A percentile compares a stretch with the other conserved stretches of the same genome.
These are phyloP conservation scores for Aspergillus flavus DNA, from an alignment of 2,329 filamentous ascomycete species.

Conservation along the genomic window DNA sequence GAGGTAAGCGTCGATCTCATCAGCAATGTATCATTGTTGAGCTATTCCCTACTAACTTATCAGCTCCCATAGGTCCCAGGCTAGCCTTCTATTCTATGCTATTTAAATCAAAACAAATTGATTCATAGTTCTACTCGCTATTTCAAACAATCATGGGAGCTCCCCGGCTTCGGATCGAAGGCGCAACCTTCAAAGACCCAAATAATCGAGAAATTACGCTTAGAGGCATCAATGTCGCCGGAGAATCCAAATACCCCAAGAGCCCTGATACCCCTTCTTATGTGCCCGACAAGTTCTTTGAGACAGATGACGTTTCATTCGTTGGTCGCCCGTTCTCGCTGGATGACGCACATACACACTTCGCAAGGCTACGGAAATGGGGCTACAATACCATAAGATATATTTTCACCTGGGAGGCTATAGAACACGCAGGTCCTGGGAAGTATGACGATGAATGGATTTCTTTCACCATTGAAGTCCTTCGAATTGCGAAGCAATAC, in stretches of 20 bases:
- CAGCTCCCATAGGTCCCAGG: neutral
- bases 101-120: neutral
- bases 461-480: constrained; percentile 80
- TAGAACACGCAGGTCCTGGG: constrained; percentile 87
- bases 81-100: neutral
- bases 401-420: constrained; percentile 98
- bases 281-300: constrained; percentile 77
- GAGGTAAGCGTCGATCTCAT: neutral
- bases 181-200: constrained; percentile 78
- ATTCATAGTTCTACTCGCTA: neutral
- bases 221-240: constrained; percentile 91
- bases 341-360: constrained; percentile 82
- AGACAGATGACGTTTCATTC: constrained; percentile 89
- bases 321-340: constrained; percentile 81
- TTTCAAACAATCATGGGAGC: constrained; percentile 61
- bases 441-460: constrained; percentile 95
- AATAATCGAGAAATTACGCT: constrained; percentile 83
- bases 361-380: constrained; percentile 80
- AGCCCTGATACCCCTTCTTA: constrained; percentile 81
- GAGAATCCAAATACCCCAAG: constrained; percentile 86
- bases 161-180: constrained; percentile 79
- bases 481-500: constrained; percentile 83
- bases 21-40: no score
- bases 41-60: neutral
- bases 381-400: constrained; percentile 97